phyloP scores from a whole-genome alignment of 805 yeast genomes.

The Yamadazyma sp. region DNA sequence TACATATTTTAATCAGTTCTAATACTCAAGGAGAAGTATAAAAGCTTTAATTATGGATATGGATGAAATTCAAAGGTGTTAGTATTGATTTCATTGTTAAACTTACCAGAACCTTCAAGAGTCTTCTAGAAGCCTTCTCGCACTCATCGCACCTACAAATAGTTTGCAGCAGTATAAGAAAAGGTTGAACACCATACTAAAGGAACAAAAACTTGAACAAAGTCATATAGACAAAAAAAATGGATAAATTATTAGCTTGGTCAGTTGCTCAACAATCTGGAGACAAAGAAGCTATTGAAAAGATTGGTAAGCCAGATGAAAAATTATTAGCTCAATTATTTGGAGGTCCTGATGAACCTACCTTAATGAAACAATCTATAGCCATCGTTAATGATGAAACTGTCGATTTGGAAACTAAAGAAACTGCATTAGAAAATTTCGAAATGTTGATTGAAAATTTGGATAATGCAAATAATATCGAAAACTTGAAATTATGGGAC shows the following conservation, averaged over 20 bases:
- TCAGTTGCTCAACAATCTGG: constrained; percentile 75
- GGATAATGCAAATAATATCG: constrained; percentile 93
- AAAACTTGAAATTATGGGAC: constrained; percentile 79
- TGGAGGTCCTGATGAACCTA: constrained; percentile 80
- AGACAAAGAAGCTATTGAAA: constrained; percentile 63
- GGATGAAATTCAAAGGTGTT: too few relatives aligned
- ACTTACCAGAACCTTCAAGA: too few relatives aligned
- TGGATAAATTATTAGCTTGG: constrained; percentile 95
- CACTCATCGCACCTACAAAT: too few relatives aligned
- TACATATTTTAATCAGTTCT: too few relatives aligned
- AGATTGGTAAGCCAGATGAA: constrained; percentile 75
- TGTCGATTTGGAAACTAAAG: constrained; percentile 58
- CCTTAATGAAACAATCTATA: constrained; percentile 79
- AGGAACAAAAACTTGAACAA: too few relatives aligned
- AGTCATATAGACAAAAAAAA: constrained; percentile 19
- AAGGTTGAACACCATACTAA: too few relatives aligned
- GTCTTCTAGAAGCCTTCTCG: too few relatives aligned
- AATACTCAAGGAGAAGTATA: too few relatives aligned
- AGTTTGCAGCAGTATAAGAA: too few relatives aligned
- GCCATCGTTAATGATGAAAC: constrained; percentile 55
- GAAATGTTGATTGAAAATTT: constrained; percentile 91
- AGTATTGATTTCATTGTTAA: too few relatives aligned
- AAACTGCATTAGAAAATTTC: constrained; percentile 81
- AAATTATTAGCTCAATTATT: constrained; percentile 74
- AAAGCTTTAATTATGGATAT: too few relatives aligned